phyloP scores from a whole-genome alignment of 768 basidiomycete species.

The Lentinula sp. region DNA sequence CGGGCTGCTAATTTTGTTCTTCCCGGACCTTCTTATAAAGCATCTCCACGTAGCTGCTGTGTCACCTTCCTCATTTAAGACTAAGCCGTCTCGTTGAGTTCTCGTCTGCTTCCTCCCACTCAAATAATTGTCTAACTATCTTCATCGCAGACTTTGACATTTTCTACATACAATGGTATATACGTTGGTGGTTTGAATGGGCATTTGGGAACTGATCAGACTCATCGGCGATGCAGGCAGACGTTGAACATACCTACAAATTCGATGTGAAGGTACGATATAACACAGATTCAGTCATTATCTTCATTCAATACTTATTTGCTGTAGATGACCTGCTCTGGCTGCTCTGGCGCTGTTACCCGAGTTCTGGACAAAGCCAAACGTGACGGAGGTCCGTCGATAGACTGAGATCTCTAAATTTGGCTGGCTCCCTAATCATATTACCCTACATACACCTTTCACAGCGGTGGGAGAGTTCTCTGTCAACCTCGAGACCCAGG shows the following conservation, averaged over 20 bases:
- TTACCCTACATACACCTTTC: background rate
- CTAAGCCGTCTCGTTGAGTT: background rate
- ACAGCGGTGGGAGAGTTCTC: constrained; percentile 52
- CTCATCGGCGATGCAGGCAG: background rate
- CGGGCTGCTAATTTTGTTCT: background rate
- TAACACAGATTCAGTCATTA: background rate
- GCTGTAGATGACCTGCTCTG: constrained; percentile 78
- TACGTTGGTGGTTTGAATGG: background rate
- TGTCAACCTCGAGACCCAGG: constrained; percentile 64
- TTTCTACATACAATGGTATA: background rate
- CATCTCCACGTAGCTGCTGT: background rate
- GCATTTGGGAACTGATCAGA: background rate
- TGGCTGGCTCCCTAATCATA: background rate
- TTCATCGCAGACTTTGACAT: background rate
- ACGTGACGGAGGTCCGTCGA: constrained; percentile 25
- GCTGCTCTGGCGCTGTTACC: constrained; percentile 79
- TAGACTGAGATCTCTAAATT: background rate
- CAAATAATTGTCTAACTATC: background rate
- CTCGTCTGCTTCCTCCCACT: background rate
- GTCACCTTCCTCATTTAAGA: background rate
- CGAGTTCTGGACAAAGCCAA: constrained; percentile 71
- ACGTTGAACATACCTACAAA: constrained; percentile 52
- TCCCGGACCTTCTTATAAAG: background rate
- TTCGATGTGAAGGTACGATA: constrained; percentile 74
- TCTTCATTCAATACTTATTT: background rate